Conservation (phyloP, 371 early-diverging fungal genomes). For the Funneliformis caledonium region DNA sequence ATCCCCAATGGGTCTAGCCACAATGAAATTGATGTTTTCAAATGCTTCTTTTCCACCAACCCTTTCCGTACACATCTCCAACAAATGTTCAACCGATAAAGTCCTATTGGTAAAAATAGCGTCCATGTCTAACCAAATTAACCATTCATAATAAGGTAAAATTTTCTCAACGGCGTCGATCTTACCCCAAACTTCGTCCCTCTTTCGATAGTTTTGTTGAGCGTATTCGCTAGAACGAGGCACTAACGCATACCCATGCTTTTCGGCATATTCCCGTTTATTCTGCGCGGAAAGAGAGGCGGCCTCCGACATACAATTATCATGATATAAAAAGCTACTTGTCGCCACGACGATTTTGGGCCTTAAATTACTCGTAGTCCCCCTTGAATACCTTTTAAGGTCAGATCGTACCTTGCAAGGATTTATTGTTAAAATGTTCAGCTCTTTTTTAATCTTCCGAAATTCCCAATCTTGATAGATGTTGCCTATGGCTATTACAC, state of each 20-base stretch:
- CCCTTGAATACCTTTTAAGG: neutral
- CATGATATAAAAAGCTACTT: slow-evolving; percentile 60
- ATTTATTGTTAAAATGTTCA: neutral
- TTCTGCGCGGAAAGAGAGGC: slow-evolving; percentile 58
- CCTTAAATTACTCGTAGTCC: neutral
- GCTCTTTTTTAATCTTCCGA: neutral
- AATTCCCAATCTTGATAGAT: slow-evolving; percentile 16
- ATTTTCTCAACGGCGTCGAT: slow-evolving; percentile 64
- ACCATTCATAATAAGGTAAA: slow-evolving; percentile 67
- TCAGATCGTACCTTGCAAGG: neutral
- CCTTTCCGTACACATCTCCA: slow-evolving; percentile 41
- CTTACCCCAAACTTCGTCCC: slow-evolving; percentile 64
- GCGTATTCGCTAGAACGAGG: slow-evolving; percentile 63
- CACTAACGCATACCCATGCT: slow-evolving; percentile 64
- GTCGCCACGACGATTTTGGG: slow-evolving; percentile 56
- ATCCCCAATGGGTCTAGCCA: slow-evolving; percentile 53
- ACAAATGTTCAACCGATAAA: slow-evolving; percentile 49
- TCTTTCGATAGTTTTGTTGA: slow-evolving; percentile 56
- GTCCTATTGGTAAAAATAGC: slow-evolving; percentile 61
- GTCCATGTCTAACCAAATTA: slow-evolving; percentile 73
- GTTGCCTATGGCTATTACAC: neutral
- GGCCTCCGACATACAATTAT: slow-evolving; percentile 64
- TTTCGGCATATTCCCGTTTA: slow-evolving; percentile 59
- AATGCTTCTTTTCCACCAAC: slow-evolving; percentile 2
- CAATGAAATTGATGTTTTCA: slow-evolving; percentile 51